Evolutionary conservation across 805 yeast species (phyloP), one percentile per base, ranked within the genome.

Genomic region (Teunomyces gatunensis): DNA sequence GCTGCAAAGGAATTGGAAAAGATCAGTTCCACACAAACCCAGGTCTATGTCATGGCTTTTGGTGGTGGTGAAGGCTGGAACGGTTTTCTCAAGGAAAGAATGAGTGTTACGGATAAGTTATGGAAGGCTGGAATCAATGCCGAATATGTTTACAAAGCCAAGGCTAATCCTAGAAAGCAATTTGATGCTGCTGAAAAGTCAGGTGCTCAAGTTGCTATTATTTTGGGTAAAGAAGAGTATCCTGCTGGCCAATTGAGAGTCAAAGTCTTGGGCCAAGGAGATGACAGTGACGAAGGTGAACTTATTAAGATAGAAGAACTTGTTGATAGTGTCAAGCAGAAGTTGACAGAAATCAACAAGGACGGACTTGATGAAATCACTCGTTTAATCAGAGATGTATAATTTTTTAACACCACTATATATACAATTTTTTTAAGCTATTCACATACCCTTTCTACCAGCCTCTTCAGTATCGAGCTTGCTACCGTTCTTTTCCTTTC

Each of bases 61-160:
- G 99, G 99, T 55, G 98, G 97, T 60, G 99, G 98, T 60, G 87
- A 87, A 58, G 95, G 86, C 52, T 91, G 97, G 97, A 83, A 77
- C 50, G 99, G 98, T 5, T 89, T 88, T 73, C 73, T 94, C 60
- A 80, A 83, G 48, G 97, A 94, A 73, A 85, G 99, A 74, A 90
- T 94, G 96, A 59, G 78, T 27, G 79, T 94, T 41, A 83, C 97
- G 46, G 85, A 89, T 60, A 67, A 75, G 58, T 78, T 94, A 57
- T 94, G 99, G 99, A 75, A 75, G 35, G 86, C 85, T 6, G 97
- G 94, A 30, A 84, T 94, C 54, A 95, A 89, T 64, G 77, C 96
- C 41, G 99, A 94, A 72, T 95, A 84, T 67, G 77, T 92, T 52
- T 94, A 89, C 75, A 94, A 94, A 70, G 80, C 89, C 47, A 94